A percentile compares a stretch with the other conserved stretches of the same genome.
Conservation (phyloP, 208 protist species). For the Acanthamoeba castellanii region DNA sequence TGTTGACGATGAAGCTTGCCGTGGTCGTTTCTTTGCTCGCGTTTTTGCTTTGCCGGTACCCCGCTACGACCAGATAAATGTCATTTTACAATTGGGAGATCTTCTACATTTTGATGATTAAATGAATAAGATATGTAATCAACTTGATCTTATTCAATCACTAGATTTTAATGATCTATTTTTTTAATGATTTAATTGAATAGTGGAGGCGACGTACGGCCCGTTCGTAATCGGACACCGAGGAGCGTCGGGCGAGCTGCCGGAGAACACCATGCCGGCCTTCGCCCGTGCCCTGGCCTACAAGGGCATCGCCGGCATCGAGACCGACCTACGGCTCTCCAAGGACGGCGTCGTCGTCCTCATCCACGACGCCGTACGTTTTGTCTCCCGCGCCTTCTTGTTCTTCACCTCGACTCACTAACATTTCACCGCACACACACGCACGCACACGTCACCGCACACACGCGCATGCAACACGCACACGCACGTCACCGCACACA, state of each 20-base stretch:
- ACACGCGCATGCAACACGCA: too few relatives aligned
- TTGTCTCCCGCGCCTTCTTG: background rate
- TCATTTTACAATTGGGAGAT: background rate
- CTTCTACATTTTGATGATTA: background rate
- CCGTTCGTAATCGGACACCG: conserved; percentile 30
- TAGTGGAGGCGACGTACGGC: background rate
- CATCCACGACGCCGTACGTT: conserved; percentile 36
- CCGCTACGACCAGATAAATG: background rate
- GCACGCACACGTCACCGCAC: too few relatives aligned
- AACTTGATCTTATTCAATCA: background rate
- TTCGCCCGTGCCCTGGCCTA: background rate
- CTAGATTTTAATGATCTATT: background rate
- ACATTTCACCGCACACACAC: background rate
- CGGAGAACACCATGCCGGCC: conserved; percentile 7
- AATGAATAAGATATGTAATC: background rate
- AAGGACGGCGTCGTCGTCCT: background rate
- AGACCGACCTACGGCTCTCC: conserved; percentile 1
- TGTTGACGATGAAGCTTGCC: background rate
- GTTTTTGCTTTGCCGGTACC: background rate
- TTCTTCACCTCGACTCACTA: background rate
- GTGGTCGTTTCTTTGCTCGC: background rate
- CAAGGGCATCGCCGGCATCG: conserved; percentile 21
- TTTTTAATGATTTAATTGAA: too few relatives aligned
- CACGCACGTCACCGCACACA: too few relatives aligned
- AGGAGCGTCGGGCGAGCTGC: background rate